A percentile compares a stretch with the other conserved stretches of the same genome.
Evolutionary conservation across 805 yeast species (phyloP).

Genomic region (Nakazawaea siamensis): DNA sequence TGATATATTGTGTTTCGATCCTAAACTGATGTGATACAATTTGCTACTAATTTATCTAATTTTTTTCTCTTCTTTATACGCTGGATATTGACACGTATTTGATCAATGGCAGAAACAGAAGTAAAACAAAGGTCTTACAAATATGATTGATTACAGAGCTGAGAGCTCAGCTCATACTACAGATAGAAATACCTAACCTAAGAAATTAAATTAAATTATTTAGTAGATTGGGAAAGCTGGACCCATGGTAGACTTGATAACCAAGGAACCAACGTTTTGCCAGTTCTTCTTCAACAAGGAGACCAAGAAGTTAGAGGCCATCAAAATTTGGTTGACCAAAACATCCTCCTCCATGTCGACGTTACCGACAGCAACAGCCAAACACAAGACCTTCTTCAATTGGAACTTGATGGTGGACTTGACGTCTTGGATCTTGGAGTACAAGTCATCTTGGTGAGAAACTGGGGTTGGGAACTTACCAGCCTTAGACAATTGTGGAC

Average conservation of each 20-base stretch:
- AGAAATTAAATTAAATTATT: slow-evolving; percentile 16
- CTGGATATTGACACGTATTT: too few relatives aligned
- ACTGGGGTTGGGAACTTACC: slow-evolving; percentile 99
- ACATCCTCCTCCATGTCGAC: slow-evolving; percentile 98
- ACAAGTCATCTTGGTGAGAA: slow-evolving; percentile 97
- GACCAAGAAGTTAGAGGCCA: slow-evolving; percentile 98
- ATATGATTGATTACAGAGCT: too few relatives aligned
- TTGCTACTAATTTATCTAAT: too few relatives aligned
- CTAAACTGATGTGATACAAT: too few relatives aligned
- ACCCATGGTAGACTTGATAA: slow-evolving; percentile 99
- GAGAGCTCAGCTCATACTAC: too few relatives aligned
- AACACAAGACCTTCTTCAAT: slow-evolving; percentile 98
- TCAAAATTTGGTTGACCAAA: slow-evolving; percentile 94
- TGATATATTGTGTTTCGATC: too few relatives aligned
- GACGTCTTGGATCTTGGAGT: slow-evolving; percentile 92
- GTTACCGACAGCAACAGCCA: slow-evolving; percentile 99
- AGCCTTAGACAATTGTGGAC: slow-evolving; percentile 99
- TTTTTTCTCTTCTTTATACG: too few relatives aligned
- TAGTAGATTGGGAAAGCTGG: slow-evolving; percentile 99
- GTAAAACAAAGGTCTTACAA: too few relatives aligned
- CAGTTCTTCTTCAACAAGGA: slow-evolving; percentile 99
- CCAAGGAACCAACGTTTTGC: slow-evolving; percentile 99
- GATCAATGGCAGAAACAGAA: too few relatives aligned
- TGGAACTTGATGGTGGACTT: slow-evolving; percentile 99
- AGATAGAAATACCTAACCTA: too few relatives aligned